These are phyloP conservation scores for Cryptosporidium meleagridis DNA, from an alignment of 169 alveolate genomes.

Conservation along the genomic window DNA sequence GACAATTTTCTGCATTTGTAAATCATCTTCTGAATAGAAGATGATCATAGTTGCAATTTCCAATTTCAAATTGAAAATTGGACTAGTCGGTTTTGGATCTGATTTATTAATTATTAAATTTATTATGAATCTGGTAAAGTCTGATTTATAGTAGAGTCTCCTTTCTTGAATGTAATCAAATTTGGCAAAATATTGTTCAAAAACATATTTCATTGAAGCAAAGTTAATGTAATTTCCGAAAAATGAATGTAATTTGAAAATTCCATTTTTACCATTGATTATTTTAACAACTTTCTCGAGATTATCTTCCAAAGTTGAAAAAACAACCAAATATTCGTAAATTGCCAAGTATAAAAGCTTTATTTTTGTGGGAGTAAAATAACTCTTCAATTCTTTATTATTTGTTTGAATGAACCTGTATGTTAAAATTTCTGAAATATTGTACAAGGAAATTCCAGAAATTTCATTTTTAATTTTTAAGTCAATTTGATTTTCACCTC, in stretches of 20 bases:
- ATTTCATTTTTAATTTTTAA: not conserved
- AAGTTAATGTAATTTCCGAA: conserved; percentile 1
- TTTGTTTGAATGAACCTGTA: not conserved
- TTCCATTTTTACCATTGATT: conserved; percentile 2
- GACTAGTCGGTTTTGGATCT: not conserved
- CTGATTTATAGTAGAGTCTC: not conserved
- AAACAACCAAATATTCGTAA: conserved; percentile 2
- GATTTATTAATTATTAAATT: not conserved
- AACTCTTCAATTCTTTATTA: not conserved
- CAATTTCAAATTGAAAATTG: not conserved
- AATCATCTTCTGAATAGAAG: not conserved
- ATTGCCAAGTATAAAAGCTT: conserved; percentile 16
- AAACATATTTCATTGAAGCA: conserved; percentile 1
- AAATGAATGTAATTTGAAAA: not conserved
- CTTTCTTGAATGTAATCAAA: not conserved
- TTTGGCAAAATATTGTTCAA: conserved; percentile 2
- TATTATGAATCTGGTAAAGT: conserved; percentile 13
- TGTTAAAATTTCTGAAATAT: not conserved
- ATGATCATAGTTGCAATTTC: not conserved
- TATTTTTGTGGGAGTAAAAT: conserved; percentile 8
- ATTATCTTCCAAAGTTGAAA: conserved; percentile 28
- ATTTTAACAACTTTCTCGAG: conserved; percentile 5
- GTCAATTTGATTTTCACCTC: not conserved
- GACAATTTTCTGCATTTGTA: not conserved
- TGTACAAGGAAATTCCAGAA: conserved; percentile 4